A percentile compares a stretch with the other conserved stretches of the same genome.
These are phyloP conservation scores for Triglochin maritima DNA, from an alignment of 106 monocot species.

Conservation along the genomic window DNA sequence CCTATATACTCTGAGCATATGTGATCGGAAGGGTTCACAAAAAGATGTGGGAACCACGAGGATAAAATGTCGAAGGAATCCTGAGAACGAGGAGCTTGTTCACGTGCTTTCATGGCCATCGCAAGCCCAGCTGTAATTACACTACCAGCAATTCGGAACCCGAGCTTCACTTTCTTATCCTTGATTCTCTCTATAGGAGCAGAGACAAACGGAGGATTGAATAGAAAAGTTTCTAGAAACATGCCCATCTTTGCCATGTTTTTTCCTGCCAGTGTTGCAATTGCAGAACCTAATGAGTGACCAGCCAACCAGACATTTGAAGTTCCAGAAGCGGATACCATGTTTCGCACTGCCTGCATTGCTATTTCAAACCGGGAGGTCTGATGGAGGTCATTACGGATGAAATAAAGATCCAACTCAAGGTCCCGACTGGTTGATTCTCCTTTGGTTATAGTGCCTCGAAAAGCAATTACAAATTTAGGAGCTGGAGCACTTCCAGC, in stretches of 20 bases:
- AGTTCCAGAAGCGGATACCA: slow-evolving; percentile 33
- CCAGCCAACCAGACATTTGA: slow-evolving; percentile 78
- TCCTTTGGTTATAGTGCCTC: slow-evolving; percentile 64
- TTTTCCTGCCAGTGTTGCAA: slow-evolving; percentile 65
- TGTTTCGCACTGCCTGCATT: slow-evolving; percentile 60
- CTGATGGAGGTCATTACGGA: slow-evolving; percentile 58
- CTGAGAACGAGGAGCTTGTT: slow-evolving; percentile 13
- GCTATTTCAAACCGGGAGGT: slow-evolving; percentile 58
- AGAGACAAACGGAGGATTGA: slow-evolving; percentile 78
- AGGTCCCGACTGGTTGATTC: slow-evolving; percentile 58
- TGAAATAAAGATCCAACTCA: slow-evolving; percentile 46
- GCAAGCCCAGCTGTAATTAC: slow-evolving; percentile 75
- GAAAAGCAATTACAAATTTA: slow-evolving; percentile 65
- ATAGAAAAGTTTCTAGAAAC: slow-evolving; percentile 61
- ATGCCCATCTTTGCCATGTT: slow-evolving; percentile 61
- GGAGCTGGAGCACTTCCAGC: slow-evolving; percentile 38
- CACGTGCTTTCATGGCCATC: slow-evolving; percentile 32
- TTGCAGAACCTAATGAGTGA: slow-evolving; percentile 75
- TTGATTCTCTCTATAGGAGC: slow-evolving; percentile 82
- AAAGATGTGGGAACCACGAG: slow-evolving; percentile 67
- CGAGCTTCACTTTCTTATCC: slow-evolving; percentile 63
- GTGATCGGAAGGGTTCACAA: slow-evolving; percentile 77
- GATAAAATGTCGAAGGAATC: slow-evolving; percentile 45
- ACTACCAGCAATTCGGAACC: slow-evolving; percentile 72
- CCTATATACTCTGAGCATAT: slow-evolving; percentile 86